phyloP scores from a whole-genome alignment of 345 rosid genomes.

The Pistacia integerrima region DNA sequence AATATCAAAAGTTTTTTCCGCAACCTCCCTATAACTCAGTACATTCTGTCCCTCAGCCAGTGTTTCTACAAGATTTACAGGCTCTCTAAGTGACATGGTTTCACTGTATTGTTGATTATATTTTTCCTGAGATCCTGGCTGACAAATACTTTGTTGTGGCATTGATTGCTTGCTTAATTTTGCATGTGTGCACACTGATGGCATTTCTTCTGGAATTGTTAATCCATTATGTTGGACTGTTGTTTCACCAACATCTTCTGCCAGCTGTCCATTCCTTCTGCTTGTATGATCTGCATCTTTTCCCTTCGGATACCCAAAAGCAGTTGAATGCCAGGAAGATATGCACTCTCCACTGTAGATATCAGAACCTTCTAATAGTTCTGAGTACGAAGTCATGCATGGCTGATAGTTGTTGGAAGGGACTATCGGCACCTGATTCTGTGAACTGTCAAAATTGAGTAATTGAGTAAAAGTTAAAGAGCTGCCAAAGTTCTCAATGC shows the following conservation, averaged over 20 bases:
- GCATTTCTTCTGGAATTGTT: slow-evolving; percentile 28
- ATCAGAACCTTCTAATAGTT: slow-evolving; percentile 35
- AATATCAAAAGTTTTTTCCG: slow-evolving; percentile 28
- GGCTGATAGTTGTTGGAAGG: slow-evolving; percentile 33
- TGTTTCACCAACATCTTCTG: slow-evolving; percentile 20
- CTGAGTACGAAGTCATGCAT: slow-evolving; percentile 31
- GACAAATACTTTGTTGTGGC: slow-evolving; percentile 30
- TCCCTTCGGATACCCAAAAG: slow-evolving; percentile 35
- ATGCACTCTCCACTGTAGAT: slow-evolving; percentile 44
- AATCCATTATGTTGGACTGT: slow-evolving; percentile 28
- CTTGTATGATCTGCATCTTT: slow-evolving; percentile 29
- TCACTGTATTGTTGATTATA: slow-evolving; percentile 30
- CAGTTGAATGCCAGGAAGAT: slow-evolving; percentile 46
- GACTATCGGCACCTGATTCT: slow-evolving; percentile 22
- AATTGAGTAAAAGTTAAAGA: slow-evolving; percentile 40
- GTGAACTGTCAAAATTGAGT: slow-evolving; percentile 28
- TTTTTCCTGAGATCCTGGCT: slow-evolving; percentile 14
- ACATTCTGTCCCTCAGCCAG: slow-evolving; percentile 29
- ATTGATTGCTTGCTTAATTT: slow-evolving; percentile 27
- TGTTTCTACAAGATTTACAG: slow-evolving; percentile 32
- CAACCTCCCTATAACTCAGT: slow-evolving; percentile 27
- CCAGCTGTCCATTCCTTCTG: slow-evolving; percentile 27
- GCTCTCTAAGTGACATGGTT: slow-evolving; percentile 24
- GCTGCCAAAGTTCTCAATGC: slow-evolving; percentile 26
- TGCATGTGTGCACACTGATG: slow-evolving; percentile 15